phyloP scores from a whole-genome alignment of 2,329 filamentous ascomycete genomes.

The Phyllosticta capitalensis region DNA sequence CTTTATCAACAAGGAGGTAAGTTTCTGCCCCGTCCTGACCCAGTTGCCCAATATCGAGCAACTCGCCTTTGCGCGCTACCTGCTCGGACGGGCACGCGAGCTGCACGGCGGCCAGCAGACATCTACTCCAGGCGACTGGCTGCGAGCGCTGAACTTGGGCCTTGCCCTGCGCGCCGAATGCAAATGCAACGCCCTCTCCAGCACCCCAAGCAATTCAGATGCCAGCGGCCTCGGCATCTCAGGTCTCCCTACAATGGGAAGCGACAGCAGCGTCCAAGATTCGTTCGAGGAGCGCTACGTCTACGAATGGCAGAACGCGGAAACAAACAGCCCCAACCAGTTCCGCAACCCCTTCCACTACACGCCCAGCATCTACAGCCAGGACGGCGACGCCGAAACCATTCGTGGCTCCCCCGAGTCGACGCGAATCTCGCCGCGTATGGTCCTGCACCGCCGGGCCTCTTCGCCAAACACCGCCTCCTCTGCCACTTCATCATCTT shows the following conservation, averaged over 20 bases:
- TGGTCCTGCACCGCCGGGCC: not conserved
- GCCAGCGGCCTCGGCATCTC: not conserved
- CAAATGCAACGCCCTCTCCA: not conserved
- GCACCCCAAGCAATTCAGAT: not conserved
- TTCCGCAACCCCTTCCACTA: not conserved
- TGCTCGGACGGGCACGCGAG: not conserved
- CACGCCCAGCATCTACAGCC: not conserved
- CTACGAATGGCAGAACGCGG: not conserved
- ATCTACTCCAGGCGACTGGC: not conserved
- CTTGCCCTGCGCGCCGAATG: not conserved
- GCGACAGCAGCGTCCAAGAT: not conserved
- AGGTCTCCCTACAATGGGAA: not conserved
- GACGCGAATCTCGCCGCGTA: not conserved
- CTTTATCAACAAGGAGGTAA: not conserved
- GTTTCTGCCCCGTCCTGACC: not conserved
- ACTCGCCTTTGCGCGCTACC: not conserved
- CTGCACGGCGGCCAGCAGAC: not conserved
- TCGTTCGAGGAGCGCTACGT: not conserved
- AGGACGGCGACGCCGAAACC: not conserved
- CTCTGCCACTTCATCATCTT: too few relatives aligned
- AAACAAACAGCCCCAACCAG: too few relatives aligned
- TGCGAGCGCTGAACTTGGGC: not conserved
- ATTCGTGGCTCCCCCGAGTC: not conserved
- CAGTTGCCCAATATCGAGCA: not conserved
- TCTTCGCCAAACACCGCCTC: not conserved